Evolutionary conservation across 108 stramenopile genomes (phyloP), one percentile per base, ranked within the genome.

Genomic region (Mayamaea pseudoterrestris): DNA sequence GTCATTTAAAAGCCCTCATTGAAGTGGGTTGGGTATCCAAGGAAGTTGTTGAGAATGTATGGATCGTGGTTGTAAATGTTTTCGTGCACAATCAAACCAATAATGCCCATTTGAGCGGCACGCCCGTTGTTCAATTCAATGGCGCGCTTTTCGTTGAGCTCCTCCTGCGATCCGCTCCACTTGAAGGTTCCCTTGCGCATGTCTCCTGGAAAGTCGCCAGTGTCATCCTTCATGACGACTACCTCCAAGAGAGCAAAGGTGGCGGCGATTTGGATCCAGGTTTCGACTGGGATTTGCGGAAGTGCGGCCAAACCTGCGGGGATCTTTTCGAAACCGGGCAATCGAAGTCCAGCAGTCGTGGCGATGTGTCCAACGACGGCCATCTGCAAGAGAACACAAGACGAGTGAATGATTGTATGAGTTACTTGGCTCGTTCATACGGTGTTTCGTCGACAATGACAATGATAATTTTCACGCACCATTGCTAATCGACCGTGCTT

Each of bases 91-190:
- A 89, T 82, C 26, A 93, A 58, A 36, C 78, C 91, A 32, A 93
- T 63, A 63, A 93, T 93, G 32, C 88, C 91, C 87, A 92, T 83
- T 68, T 68, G 63, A 16, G 90, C 91, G 14, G 87, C 87, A 45
- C 91, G 84, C 41, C 91, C 91, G 56, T 93, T 81, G 83, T 90
- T 90, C 62, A 93, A 73, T 60, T 90, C 92, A 45, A 89, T 86
- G 47, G 78, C 81, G 43, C 87, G 68, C 80, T 93, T 93, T 30
- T 58, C 30, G 50, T 62, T 29, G 3, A 63, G 48, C 35, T 76
- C 78, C 27, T 64, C 70, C 23, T 55, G 60, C 44, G 74, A 48
- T 41, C 55, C 71, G 47, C 69, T 73, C 84, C 84, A 87, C 24
- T 71, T 67, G 67, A 87, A 81, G 45, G 66, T 46, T 36, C 79